phyloP scores from a whole-genome alignment of 2,329 filamentous ascomycete genomes.

The Macrophomina phaseolina region DNA sequence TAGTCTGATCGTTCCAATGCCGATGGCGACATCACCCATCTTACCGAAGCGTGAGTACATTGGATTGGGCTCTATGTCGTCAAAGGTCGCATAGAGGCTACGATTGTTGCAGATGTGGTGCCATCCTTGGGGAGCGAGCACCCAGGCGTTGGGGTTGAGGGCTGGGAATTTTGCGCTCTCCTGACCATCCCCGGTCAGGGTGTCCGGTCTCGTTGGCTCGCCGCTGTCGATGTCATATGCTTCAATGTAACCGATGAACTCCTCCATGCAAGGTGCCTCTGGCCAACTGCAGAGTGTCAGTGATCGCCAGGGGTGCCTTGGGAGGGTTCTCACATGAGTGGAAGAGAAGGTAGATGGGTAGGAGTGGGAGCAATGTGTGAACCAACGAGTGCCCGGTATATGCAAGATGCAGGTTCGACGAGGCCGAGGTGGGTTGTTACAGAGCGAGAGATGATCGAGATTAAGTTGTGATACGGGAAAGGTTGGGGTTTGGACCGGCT shows the following conservation, averaged over 20 bases:
- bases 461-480: neutral
- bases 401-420: conserved; percentile 4
- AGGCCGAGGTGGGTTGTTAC: neutral
- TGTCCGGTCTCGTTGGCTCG: conserved; percentile 4
- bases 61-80: conserved; percentile 16
- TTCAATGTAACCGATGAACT: conserved; percentile 20
- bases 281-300: neutral
- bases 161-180: conserved; percentile 15
- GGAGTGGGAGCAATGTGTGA: neutral
- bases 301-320: neutral
- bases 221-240: conserved; percentile 17
- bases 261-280: conserved; percentile 8
- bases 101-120: conserved; percentile 25
- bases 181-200: conserved; percentile 1
- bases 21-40: conserved; percentile 10
- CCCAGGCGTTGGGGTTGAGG: conserved; percentile 15
- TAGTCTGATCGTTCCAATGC: conserved; percentile 16
- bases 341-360: neutral
- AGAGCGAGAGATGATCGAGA: neutral
- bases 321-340: neutral
- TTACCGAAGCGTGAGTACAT: conserved; percentile 10
- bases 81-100: neutral
- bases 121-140: conserved; percentile 22
- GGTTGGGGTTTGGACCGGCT: neutral
- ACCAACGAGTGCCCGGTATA: neutral